These are phyloP conservation scores for Chlorella sp. DNA, from an alignment of 139 green algal genomes.

Conservation along the genomic window DNA sequence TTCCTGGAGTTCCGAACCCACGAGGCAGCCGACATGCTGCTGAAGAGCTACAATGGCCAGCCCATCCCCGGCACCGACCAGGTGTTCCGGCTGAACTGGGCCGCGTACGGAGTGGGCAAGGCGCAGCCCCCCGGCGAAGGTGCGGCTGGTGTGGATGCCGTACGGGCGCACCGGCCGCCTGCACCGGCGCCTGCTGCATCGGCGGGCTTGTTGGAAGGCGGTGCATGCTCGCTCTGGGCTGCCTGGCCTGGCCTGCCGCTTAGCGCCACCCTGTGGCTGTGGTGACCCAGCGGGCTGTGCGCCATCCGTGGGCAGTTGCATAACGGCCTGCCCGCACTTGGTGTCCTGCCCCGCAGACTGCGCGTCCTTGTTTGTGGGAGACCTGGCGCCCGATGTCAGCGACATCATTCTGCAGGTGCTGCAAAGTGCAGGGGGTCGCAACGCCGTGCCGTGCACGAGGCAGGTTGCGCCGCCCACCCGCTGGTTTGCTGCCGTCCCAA, in stretches of 20 bases:
- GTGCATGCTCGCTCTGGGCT: too few species aligned
- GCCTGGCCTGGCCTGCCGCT: too few species aligned
- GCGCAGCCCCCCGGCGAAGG: slow-evolving; percentile 45
- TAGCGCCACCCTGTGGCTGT: too few species aligned
- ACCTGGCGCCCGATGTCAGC: slow-evolving; percentile 92
- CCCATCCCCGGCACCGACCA: slow-evolving; percentile 77
- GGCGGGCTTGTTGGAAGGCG: too few species aligned
- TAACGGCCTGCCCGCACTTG: not conserved
- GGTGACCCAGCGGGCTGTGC: too few species aligned
- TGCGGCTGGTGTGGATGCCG: not conserved
- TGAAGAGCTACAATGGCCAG: slow-evolving; percentile 75
- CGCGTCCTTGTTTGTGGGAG: slow-evolving; percentile 92
- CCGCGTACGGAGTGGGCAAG: slow-evolving; percentile 79
- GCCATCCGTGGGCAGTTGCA: too few species aligned
- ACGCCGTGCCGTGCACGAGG: too few species aligned
- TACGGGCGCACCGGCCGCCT: not conserved
- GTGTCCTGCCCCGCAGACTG: slow-evolving; percentile 58
- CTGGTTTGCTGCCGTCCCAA: too few species aligned
- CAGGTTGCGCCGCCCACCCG: too few species aligned
- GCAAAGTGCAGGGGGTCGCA: too few species aligned
- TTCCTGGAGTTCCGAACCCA: slow-evolving; percentile 84
- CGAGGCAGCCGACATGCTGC: slow-evolving; percentile 65
- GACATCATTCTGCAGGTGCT: slow-evolving; percentile 79
- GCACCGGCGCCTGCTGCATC: not conserved
- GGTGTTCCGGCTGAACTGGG: slow-evolving; percentile 86